Evolutionary conservation across 2,329 filamentous ascomycete genomes (phyloP), one percentile per base, ranked within the genome.

Genomic region (Chrysoporthe austroafricana): DNA sequence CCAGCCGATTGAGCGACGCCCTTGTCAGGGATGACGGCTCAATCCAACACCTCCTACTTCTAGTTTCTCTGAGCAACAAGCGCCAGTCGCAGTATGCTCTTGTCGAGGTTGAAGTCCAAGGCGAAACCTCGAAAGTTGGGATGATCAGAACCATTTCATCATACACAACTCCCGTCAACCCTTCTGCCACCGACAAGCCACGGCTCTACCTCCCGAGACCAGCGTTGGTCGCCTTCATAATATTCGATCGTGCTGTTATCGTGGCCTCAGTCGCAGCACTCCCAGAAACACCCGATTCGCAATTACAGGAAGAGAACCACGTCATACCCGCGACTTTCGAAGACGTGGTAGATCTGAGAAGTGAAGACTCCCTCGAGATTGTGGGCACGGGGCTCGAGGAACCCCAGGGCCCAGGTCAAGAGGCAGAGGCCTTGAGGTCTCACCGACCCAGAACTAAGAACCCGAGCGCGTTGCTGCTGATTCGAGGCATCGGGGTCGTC

Each of bases 321-420:
- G 81, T 86, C 14, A 76, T 89, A 32, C 86, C 88, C 0, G 80
- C 89, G 21, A 86, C 88, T 0, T 97, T 94, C 73, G 94, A 98
- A 76, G 96, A 99, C 77, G 89, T 92, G 1, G 84, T 99, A 46
- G 91, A 94, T 73, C 90, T 99, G 67, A 88, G 90, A 36, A 83
- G 86, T 70, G 87, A 90, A 65, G 82, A 86, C 39, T 82, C 87
- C 18, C 82, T 90, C 36, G 88, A 91, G 73, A 86, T 91, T 66
- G 80, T 90, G 18, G 87, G 86, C 4, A 89, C 86, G 14, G 87
- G 90, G 4, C 82, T 86, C 26, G 90, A 91, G 74, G 88, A 91
- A 73, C 83, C 84, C n/a, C 76, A 77, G 18, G 72, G 72, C 1
- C 72, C 72, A 39, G 74, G 71, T 68, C 77, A 73, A 62, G 79